Base-by-base conservation (phyloP, 2,329 filamentous ascomycete species). In the Exserohilum turcica region DNA sequence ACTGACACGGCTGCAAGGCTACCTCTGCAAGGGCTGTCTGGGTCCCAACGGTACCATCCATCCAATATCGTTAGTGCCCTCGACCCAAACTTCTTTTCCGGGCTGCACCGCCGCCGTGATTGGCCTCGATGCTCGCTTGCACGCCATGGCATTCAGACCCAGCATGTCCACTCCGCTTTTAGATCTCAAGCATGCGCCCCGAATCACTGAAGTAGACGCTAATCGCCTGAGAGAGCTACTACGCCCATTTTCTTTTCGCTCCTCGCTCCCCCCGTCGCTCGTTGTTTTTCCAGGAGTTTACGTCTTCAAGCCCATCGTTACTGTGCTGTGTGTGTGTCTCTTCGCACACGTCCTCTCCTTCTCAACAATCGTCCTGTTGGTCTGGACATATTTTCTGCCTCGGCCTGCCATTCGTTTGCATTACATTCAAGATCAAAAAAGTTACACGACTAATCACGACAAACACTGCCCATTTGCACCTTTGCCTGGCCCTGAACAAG, bases 331-430 rank as follows among this genome's bases (percentile, higher is more conserved):
- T n/a, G 68, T 72, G 71, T 72, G 68, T 58, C 38, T 56, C 50
- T 45, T 46, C 21, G 44, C 68, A 72, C 66, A 72, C 69, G 68
- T 74, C 67, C 71, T 63, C 50, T 74, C 71, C 28, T 72, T 74
- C 52, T 33, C 31, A 50, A 46, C 15, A 52, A 51, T 32, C 28
- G 35, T 46, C 32, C 33, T 31, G 39, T 10, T 54, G 16, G 28
- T 37, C 54, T 54, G 42, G 58, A 60, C n/a, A 56, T 54, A 36
- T 9, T 27, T 54, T 64, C 49, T 54, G 51, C 60, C 56, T 62
- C 56, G 59, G 56, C 48, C 38, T 47, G 44, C 55, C 59, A 48
- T 52, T 54, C 43, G 27, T 45, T 48, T 44, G 19, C 24, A 5
- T n/a, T 13, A 9, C 33, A 35, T 6, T n/a, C 15, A 9, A 37